These are phyloP conservation scores for Takashimella koratensis DNA, from an alignment of 1,284 basidiomycete genomes.

Conservation along the genomic window DNA sequence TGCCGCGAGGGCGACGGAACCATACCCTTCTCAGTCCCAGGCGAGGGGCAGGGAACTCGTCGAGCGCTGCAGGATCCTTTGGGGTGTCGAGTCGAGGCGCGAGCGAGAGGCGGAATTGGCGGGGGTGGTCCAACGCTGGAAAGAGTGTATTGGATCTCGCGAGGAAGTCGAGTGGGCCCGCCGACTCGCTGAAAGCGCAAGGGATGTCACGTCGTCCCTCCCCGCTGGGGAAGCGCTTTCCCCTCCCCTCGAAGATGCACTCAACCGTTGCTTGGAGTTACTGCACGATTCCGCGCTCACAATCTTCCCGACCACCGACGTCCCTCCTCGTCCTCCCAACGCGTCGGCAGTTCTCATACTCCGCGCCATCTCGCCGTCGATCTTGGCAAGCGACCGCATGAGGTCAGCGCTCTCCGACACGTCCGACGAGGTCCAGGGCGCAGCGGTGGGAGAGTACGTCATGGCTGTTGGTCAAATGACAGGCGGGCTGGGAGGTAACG, in stretches of 20 bases:
- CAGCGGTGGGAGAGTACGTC: slow-evolving; percentile 45
- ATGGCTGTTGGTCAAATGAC: slow-evolving; percentile 26
- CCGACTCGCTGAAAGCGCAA: slow-evolving; percentile 17
- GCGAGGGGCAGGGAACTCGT: slow-evolving; percentile 17
- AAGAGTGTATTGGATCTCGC: slow-evolving; percentile 21
- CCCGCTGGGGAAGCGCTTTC: slow-evolving; percentile 17
- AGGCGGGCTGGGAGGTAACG: slow-evolving; percentile 22
- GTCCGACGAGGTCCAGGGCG: slow-evolving; percentile 38
- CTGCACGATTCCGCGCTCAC: slow-evolving; percentile 14
- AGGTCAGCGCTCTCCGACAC: slow-evolving; percentile 16
- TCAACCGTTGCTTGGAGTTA: slow-evolving; percentile 20
- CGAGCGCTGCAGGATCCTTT: slow-evolving; percentile 39
- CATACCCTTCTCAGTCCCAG: not conserved
- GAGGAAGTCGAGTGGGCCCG: slow-evolving; percentile 21
- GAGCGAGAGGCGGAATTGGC: slow-evolving; percentile 40
- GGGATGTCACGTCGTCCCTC: slow-evolving; percentile 19
- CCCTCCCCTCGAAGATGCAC: slow-evolving; percentile 20
- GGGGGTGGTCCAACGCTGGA: slow-evolving; percentile 30
- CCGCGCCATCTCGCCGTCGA: not conserved
- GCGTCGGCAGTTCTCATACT: slow-evolving; percentile 35
- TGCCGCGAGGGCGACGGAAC: slow-evolving; percentile 15
- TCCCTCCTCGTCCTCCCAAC: slow-evolving; percentile 27
- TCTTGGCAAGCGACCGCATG: not conserved
- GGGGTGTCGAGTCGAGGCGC: slow-evolving; percentile 33
- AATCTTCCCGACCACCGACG: slow-evolving; percentile 34